Evolutionary conservation across 371 early-diverging fungal genomes (phyloP).

Genomic region (Apophysomyces ossiformis): DNA sequence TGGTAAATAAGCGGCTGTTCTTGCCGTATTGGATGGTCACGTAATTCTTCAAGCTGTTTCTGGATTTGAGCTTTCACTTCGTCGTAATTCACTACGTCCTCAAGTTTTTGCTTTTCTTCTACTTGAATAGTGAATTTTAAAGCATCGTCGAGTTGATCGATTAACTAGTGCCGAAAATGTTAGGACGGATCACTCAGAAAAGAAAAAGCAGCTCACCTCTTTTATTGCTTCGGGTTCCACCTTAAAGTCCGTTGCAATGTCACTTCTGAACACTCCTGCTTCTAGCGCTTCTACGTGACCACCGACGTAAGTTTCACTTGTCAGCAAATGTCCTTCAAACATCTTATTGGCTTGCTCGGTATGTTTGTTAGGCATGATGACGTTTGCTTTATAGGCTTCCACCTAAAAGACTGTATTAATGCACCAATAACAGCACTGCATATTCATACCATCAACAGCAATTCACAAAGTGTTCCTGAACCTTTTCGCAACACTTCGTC

Average conservation of each 20-base stretch:
- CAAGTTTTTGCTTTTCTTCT: constrained; percentile 74
- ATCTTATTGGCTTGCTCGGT: constrained; percentile 73
- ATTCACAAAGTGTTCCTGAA: constrained; percentile 98
- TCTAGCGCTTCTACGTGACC: constrained; percentile 99
- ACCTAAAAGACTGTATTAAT: constrained; percentile 51
- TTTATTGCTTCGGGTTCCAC: constrained; percentile 80
- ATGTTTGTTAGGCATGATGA: constrained; percentile 98
- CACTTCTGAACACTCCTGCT: constrained; percentile 98
- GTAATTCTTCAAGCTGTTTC: constrained; percentile 62
- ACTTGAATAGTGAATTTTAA: constrained; percentile 86
- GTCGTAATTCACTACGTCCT: constrained; percentile 80
- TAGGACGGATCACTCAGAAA: neutral
- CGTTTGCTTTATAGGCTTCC: constrained; percentile 89
- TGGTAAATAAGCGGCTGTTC: constrained; percentile 97
- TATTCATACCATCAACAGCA: constrained; percentile 89
- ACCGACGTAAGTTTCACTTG: constrained; percentile 98
- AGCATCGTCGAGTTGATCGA: constrained; percentile 91
- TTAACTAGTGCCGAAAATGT: constrained; percentile 57
- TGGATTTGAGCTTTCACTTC: constrained; percentile 60
- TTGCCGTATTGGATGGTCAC: constrained; percentile 75
- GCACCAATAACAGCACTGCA: neutral
- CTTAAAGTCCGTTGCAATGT: constrained; percentile 91
- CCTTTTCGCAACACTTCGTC: constrained; percentile 98
- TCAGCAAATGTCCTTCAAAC: constrained; percentile 92
- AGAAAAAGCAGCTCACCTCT: constrained; percentile 44